phyloP scores from a whole-genome alignment of 2,329 filamentous ascomycete species.

The Aspergillus tubingensis region DNA sequence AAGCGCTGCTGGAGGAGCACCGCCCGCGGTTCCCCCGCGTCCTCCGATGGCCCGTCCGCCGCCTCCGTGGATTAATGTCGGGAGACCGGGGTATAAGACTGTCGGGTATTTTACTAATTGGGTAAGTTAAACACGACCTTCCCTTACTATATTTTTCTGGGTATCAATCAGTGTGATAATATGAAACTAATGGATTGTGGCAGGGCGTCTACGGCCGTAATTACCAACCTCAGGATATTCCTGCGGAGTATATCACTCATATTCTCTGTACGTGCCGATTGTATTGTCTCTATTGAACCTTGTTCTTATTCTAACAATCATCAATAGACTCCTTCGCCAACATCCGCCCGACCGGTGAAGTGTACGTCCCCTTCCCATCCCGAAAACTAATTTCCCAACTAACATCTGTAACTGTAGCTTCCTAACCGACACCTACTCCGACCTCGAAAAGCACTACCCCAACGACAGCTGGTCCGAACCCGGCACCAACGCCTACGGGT shows the following conservation, averaged over 20 bases:
- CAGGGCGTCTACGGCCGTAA: slow-evolving; percentile 83
- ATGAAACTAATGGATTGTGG: neutral
- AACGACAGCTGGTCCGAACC: slow-evolving; percentile 66
- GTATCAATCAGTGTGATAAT: too few relatives aligned
- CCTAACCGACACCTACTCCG: slow-evolving; percentile 66
- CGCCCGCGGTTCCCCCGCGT: slow-evolving; percentile 3
- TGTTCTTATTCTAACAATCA: too few relatives aligned
- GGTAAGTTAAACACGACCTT: slow-evolving; percentile 24
- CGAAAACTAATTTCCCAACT: too few relatives aligned
- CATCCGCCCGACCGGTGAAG: slow-evolving; percentile 74
- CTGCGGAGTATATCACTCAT: slow-evolving; percentile 79
- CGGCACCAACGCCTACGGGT: slow-evolving; percentile 74
- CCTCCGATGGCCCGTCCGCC: slow-evolving; percentile 1
- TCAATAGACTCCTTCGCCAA: slow-evolving; percentile 74
- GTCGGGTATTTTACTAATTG: slow-evolving; percentile 50
- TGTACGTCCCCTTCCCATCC: slow-evolving; percentile 54
- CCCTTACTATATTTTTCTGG: too few relatives aligned
- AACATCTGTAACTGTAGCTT: neutral
- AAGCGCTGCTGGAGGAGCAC: too few relatives aligned
- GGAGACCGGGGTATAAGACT: slow-evolving; percentile 16
- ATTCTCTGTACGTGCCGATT: slow-evolving; percentile 58
- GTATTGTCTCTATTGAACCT: too few relatives aligned
- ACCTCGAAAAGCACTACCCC: slow-evolving; percentile 68
- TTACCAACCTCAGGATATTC: slow-evolving; percentile 80
- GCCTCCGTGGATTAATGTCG: neutral